These are phyloP conservation scores for Trametopsis cervina DNA, from an alignment of 768 basidiomycete species.

Conservation along the genomic window DNA sequence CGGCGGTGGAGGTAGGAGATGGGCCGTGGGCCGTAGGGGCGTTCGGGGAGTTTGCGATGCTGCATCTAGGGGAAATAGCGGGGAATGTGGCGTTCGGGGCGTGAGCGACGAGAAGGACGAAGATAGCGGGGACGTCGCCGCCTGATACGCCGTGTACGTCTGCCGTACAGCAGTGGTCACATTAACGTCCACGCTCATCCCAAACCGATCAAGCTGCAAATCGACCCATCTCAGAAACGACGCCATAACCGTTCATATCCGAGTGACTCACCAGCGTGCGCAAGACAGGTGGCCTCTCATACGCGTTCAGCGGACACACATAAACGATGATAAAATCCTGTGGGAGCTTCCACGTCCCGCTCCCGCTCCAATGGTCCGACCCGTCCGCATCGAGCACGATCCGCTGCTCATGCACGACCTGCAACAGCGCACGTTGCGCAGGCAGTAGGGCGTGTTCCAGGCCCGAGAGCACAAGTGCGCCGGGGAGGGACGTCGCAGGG, in stretches of 20 bases:
- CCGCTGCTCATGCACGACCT: conserved; percentile 43
- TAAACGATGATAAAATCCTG: conserved; percentile 67
- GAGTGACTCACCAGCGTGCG: conserved; percentile 49
- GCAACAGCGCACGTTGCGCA: conserved; percentile 52
- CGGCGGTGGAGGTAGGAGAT: conserved; percentile 15
- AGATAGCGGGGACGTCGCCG: conserved; percentile 26
- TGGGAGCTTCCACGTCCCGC: conserved; percentile 49
- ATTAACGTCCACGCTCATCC: conserved; percentile 62
- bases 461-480: conserved; percentile 61
- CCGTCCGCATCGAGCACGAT: conserved; percentile 37
- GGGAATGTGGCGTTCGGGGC: conserved; percentile 19
- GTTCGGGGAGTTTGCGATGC: conserved; percentile 18
- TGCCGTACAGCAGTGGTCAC: conserved; percentile 26
- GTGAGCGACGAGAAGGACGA: conserved; percentile 16
- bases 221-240: background rate
- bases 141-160: conserved; percentile 27
- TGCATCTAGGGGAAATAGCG: conserved; percentile 10
- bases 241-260: background rate
- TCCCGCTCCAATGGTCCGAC: conserved; percentile 18
- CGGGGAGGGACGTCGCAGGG: conserved; percentile 30
- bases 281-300: conserved; percentile 60
- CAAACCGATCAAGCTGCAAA: conserved; percentile 68
- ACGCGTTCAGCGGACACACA: conserved; percentile 57
- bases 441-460: conserved; percentile 52
- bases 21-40: conserved; percentile 23